A percentile compares a stretch with the other conserved stretches of the same genome.
These are phyloP conservation scores for Novakomyces olei DNA, from an alignment of 805 yeast species.

Conservation along the genomic window DNA sequence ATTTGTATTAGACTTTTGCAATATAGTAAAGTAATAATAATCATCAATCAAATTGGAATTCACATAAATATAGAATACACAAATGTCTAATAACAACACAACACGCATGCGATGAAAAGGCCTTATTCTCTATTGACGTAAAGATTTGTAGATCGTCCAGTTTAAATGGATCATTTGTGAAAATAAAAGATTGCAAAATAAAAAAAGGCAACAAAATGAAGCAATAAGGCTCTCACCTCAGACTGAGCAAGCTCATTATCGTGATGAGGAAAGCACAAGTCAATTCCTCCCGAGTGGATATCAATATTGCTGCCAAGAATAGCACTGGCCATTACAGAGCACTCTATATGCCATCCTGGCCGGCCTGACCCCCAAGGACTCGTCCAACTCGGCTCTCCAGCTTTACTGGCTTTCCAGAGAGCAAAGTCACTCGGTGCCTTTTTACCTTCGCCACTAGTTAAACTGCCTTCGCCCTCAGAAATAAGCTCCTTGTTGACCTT, in stretches of 20 bases:
- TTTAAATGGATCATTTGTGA: too few relatives aligned
- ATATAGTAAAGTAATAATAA: too few relatives aligned
- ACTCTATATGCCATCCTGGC: constrained; percentile 99
- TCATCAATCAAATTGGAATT: too few relatives aligned
- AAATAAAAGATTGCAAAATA: too few relatives aligned
- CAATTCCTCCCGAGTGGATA: constrained; percentile 92
- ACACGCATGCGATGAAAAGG: too few relatives aligned
- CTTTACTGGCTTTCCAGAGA: constrained; percentile 85
- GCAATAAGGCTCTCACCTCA: too few relatives aligned
- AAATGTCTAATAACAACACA: too few relatives aligned
- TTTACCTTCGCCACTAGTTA: constrained; percentile 39
- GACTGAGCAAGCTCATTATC: constrained; percentile 95
- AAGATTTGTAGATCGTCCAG: too few relatives aligned
- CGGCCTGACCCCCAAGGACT: constrained; percentile 96
- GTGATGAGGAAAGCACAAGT: constrained; percentile 95
- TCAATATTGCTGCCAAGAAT: constrained; percentile 67
- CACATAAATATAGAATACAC: too few relatives aligned
- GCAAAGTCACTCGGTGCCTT: constrained; percentile 73
- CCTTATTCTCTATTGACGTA: too few relatives aligned
- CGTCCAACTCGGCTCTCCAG: constrained; percentile 92
- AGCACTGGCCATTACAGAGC: constrained; percentile 95
- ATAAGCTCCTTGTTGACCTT: constrained; percentile 69
- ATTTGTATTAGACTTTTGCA: too few relatives aligned
- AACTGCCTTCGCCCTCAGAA: constrained; percentile 86
- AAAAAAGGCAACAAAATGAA: too few relatives aligned